Conservation (phyloP, 768 basidiomycete genomes). For the Pholiota conissans region DNA sequence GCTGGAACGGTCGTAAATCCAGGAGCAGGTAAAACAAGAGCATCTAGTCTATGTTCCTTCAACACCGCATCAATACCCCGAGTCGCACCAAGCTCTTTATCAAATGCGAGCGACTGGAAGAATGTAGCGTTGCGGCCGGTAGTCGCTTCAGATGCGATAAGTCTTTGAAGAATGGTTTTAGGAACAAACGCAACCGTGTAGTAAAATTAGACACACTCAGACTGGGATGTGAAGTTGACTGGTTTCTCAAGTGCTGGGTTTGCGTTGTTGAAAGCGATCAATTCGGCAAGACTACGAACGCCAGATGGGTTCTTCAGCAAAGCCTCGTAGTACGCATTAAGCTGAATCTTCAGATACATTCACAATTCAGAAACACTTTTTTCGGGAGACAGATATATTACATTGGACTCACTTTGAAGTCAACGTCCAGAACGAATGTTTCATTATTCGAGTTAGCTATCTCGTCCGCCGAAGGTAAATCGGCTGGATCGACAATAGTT, state of each 20-base stretch:
- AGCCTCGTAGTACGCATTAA: conserved; percentile 47
- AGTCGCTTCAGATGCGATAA: conserved; percentile 39
- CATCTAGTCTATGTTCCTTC: conserved; percentile 46
- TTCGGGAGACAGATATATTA: background rate
- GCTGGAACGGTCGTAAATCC: conserved; percentile 40
- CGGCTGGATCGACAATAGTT: conserved; percentile 61
- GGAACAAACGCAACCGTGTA: background rate
- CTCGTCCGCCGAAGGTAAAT: conserved; percentile 56
- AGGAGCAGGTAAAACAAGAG: conserved; percentile 48
- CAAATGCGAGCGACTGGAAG: conserved; percentile 41
- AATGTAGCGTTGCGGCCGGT: conserved; percentile 42
- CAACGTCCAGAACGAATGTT: conserved; percentile 49
- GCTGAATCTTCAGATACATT: conserved; percentile 39
- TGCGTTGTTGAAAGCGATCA: conserved; percentile 57
- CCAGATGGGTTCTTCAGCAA: conserved; percentile 56
- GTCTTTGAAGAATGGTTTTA: conserved; percentile 19
- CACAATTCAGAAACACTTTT: too few relatives aligned
- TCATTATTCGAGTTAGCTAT: conserved; percentile 51
- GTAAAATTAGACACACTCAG: conserved; percentile 25
- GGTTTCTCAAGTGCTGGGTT: conserved; percentile 52
- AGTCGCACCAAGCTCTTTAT: conserved; percentile 48
- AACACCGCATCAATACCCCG: conserved; percentile 56
- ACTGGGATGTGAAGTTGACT: conserved; percentile 36
- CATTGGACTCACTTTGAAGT: conserved; percentile 52
- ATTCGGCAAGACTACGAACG: conserved; percentile 52